Percentiles rank a stretch among this genome's conserved stretches.
Evolutionary conservation across 306 rosid species (phyloP).

Genomic region (Adenanthera pavonina): DNA sequence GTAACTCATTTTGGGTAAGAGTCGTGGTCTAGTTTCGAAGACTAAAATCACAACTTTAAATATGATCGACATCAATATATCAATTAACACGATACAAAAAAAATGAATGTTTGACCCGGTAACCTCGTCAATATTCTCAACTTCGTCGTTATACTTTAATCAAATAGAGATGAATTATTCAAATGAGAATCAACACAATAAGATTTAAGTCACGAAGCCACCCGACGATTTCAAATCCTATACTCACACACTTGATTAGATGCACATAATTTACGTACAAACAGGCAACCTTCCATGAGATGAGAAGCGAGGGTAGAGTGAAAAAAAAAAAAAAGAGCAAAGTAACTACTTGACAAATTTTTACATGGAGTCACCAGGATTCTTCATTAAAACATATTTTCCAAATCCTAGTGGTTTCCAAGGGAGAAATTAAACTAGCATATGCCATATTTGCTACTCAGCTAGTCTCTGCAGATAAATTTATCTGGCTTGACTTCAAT

Average conservation of each 20-base stretch:
- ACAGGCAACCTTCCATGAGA: slow-evolving; percentile 28
- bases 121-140: not conserved
- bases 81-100: too few species aligned
- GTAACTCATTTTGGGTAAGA: too few species aligned
- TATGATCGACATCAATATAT: too few species aligned
- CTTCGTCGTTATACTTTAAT: not conserved
- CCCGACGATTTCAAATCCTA: not conserved
- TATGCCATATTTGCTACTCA: slow-evolving; percentile 8
- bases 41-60: too few species aligned
- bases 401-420: slow-evolving; percentile 62
- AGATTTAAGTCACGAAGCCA: not conserved
- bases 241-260: not conserved
- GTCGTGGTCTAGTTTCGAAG: too few species aligned
- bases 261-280: slow-evolving; percentile 35
- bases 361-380: slow-evolving; percentile 42
- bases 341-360: slow-evolving; percentile 25
- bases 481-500: slow-evolving; percentile 47
- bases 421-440: slow-evolving; percentile 26
- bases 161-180: not conserved
- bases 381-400: slow-evolving; percentile 76
- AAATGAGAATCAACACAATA: not conserved
- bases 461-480: slow-evolving; percentile 23
- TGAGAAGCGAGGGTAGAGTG: not conserved
- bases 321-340: slow-evolving; percentile 12
- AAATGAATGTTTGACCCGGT: not conserved